A percentile compares a stretch with the other conserved stretches of the same genome.
These are phyloP conservation scores for Exophiala spinifera DNA, from an alignment of 2,329 filamentous ascomycete genomes.

Conservation along the genomic window DNA sequence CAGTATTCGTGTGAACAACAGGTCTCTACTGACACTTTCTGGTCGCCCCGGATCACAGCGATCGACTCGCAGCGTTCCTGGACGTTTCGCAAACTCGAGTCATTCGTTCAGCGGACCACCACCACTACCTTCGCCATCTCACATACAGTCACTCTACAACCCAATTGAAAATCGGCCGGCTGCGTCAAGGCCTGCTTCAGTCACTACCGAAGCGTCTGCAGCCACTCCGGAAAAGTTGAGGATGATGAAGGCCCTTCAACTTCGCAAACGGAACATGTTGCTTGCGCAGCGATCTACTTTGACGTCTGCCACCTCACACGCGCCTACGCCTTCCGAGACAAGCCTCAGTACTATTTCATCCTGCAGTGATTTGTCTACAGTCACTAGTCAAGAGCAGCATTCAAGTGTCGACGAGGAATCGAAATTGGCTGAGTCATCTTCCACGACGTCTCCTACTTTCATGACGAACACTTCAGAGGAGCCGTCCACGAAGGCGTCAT, in stretches of 20 bases:
- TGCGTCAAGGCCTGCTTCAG: constrained; percentile 18
- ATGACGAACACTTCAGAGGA: constrained; percentile 28
- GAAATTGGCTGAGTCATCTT: constrained; percentile 32
- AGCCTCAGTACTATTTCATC: constrained; percentile 9
- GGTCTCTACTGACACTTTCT: constrained; percentile 23
- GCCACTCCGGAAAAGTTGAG: constrained; percentile 84
- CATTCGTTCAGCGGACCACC: constrained; percentile 19
- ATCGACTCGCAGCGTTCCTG: constrained; percentile 44
- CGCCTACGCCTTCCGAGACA: constrained; percentile 14
- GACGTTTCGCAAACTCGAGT: constrained; percentile 23
- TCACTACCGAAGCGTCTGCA: constrained; percentile 36
- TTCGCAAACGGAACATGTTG: constrained; percentile 75
- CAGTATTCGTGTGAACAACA: constrained; percentile 68
- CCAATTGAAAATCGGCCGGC: constrained; percentile 17
- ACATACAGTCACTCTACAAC: constrained; percentile 16
- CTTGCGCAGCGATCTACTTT: constrained; percentile 28
- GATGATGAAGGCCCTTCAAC: constrained; percentile 88
- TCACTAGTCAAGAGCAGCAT: constrained; percentile 20
- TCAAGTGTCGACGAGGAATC: constrained; percentile 23
- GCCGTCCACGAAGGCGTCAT: constrained; percentile 36
- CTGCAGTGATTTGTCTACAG: constrained; percentile 9
- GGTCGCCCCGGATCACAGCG: constrained; percentile 46
- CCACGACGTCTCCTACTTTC: constrained; percentile 31
- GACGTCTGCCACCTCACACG: constrained; percentile 4
- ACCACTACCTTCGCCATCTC: constrained; percentile 24